A percentile compares a stretch with the other conserved stretches of the same genome.
These are phyloP conservation scores for Cladosporium oxysporum DNA, from an alignment of 2,329 filamentous ascomycete genomes.

Conservation along the genomic window DNA sequence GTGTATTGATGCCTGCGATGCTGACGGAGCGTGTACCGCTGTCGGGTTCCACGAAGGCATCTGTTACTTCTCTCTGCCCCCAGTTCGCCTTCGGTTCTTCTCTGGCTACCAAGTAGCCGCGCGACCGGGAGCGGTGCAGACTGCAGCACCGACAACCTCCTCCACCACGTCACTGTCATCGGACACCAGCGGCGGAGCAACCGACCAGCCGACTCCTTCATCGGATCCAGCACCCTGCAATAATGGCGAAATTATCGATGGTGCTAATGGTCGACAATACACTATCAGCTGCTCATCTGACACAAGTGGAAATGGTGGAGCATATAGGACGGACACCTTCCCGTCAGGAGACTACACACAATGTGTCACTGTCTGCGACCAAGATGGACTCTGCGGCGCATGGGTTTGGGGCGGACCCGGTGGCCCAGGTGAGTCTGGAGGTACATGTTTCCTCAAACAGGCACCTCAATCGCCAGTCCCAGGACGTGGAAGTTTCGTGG, in stretches of 20 bases:
- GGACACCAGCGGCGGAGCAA: not conserved
- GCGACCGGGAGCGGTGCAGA: not conserved
- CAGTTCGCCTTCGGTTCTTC: not conserved
- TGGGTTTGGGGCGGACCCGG: slow-evolving; percentile 16
- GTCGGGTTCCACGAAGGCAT: not conserved
- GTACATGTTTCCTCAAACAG: slow-evolving; percentile 20
- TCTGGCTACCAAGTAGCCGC: not conserved
- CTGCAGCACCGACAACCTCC: not conserved
- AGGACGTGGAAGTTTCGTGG: slow-evolving; percentile 2
- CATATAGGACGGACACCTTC: not conserved
- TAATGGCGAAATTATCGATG: not conserved
- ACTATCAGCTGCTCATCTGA: slow-evolving; percentile 18
- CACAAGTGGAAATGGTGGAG: slow-evolving; percentile 12
- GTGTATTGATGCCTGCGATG: slow-evolving; percentile 13
- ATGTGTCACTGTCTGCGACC: slow-evolving; percentile 15
- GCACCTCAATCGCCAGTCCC: slow-evolving; percentile 13
- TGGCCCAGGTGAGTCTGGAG: not conserved
- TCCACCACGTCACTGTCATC: not conserved
- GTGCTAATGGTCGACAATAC: slow-evolving; percentile 13
- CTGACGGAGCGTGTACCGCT: not conserved
- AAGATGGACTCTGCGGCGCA: not conserved
- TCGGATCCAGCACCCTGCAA: not conserved
- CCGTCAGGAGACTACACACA: slow-evolving; percentile 13
- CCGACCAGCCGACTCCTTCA: not conserved
- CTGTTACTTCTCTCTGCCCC: slow-evolving; percentile 1